Evolutionary conservation across 2,329 filamentous ascomycete genomes (phyloP).

Genomic region (Nectriaceae sp.): DNA sequence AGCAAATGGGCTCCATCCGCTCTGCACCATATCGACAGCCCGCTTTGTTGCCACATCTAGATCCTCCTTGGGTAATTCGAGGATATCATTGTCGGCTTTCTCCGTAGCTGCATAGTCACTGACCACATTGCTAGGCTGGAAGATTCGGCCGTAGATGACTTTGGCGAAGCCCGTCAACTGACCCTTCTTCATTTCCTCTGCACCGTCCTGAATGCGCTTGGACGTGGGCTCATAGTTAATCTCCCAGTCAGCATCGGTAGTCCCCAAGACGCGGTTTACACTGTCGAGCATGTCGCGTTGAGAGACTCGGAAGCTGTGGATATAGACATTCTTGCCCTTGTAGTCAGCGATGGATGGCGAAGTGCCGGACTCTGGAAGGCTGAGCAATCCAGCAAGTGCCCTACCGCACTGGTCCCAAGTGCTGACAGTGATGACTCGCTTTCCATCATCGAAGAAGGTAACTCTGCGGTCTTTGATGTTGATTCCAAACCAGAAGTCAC

Average conservation of each 20-base stretch:
- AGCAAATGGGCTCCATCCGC: not conserved
- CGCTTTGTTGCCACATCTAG: constrained; percentile 53
- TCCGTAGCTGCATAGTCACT: constrained; percentile 36
- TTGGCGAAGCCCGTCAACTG: constrained; percentile 44
- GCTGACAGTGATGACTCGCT: not conserved
- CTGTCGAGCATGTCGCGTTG: constrained; percentile 65
- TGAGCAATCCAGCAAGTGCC: constrained; percentile 51
- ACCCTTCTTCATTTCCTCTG: constrained; percentile 41
- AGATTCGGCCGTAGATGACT: constrained; percentile 53
- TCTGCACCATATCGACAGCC: constrained; percentile 16
- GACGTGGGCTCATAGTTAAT: constrained; percentile 48
- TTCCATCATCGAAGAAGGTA: constrained; percentile 7
- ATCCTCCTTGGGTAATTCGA: constrained; percentile 55
- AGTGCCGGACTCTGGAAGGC: constrained; percentile 46
- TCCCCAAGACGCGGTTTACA: constrained; percentile 57
- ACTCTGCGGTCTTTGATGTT: constrained; percentile 50
- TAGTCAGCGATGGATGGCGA: constrained; percentile 36
- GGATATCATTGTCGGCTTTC: constrained; percentile 43
- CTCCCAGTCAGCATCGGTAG: constrained; percentile 59
- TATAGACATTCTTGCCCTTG: constrained; percentile 47
- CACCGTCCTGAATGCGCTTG: constrained; percentile 48
- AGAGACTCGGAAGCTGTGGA: constrained; percentile 55
- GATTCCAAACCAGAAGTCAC: constrained; percentile 43
- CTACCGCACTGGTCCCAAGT: constrained; percentile 51
- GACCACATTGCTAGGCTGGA: constrained; percentile 36